These are phyloP conservation scores for Picochlorum sp. DNA, from an alignment of 139 green algal genomes.

Conservation along the genomic window DNA sequence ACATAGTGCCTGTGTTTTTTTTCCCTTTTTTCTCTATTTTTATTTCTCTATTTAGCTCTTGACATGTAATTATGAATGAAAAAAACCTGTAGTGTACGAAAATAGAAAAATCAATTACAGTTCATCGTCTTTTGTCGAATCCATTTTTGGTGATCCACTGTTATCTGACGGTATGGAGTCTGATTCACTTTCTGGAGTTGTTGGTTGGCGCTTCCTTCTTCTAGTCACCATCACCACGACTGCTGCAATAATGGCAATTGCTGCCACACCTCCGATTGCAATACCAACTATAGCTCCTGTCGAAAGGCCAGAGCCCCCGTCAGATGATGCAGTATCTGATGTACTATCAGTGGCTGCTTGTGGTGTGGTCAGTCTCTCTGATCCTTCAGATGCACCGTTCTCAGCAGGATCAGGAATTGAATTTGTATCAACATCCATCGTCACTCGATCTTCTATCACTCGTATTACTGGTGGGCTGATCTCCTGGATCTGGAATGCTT, in stretches of 20 bases:
- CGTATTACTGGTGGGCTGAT: background rate
- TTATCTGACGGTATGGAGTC: background rate
- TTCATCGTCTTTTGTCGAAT: too few relatives aligned
- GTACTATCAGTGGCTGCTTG: background rate
- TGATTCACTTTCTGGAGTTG: background rate
- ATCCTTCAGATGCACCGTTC: background rate
- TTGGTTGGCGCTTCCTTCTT: background rate
- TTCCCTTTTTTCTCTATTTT: too few relatives aligned
- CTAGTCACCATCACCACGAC: background rate
- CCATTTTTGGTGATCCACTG: too few relatives aligned
- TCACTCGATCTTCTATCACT: background rate
- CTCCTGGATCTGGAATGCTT: background rate
- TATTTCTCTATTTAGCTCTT: too few relatives aligned
- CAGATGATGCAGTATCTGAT: background rate
- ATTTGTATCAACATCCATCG: constrained; percentile 6
- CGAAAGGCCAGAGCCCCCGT: background rate
- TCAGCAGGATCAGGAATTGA: background rate
- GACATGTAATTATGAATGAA: too few relatives aligned
- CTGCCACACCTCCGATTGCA: background rate
- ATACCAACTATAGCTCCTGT: constrained; percentile 15
- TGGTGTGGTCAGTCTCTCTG: background rate
- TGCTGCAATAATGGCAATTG: background rate
- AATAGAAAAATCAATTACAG: too few relatives aligned
- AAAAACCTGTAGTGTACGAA: too few relatives aligned
- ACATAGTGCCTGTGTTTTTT: too few relatives aligned